Base-by-base conservation (phyloP, 345 rosid species). In the Pugionium cornutum region DNA sequence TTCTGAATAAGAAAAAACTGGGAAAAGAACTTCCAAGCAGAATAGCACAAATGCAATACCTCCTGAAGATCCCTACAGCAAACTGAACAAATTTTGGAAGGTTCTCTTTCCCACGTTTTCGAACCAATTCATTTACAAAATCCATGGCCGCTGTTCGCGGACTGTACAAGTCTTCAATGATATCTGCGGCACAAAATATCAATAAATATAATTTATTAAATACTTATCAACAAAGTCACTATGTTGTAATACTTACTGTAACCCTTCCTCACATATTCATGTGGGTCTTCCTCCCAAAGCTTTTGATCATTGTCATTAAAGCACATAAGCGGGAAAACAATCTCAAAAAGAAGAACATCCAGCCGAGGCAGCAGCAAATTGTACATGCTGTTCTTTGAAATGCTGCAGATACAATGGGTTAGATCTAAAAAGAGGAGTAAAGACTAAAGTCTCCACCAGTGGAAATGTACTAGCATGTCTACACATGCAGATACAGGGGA, bases 231-330 rank as follows among this genome's bases (percentile, higher is more conserved):
- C 44, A 43, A 60, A 64, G 11, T 31, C 27, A 26, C 10, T 4
- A 35, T 7, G 35, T 58, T 63, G 7, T 9, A 40, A 28, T 55
- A 80, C 98, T 83, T 80, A 95, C 99, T 96, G 80, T 95, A 95
- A 36, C 99, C 99, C 79, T 95, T 95, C 82, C 99, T 87, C 72
- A 95, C 99, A 77, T 95, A 95, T 79, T 95, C 99, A 69, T 95
- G 98, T 7, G 99, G 96, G 66, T 95, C 99, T 81, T 95, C 99
- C 58, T 89, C 99, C 99, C 99, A 95, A 67, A 95, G 99, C 77
- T 86, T 83, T 80, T 95, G 98, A 82, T 95, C 99, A 79, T 78
- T 67, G 77, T 95, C 99, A 81, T 77, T 89, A 78, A 95, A 95
- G 83, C 99, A 95, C 96, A 91, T 84, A 41, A 95, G 92, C 48